Conservation (phyloP, 495 filamentous ascomycete species). For the Tuber calosporum region DNA sequence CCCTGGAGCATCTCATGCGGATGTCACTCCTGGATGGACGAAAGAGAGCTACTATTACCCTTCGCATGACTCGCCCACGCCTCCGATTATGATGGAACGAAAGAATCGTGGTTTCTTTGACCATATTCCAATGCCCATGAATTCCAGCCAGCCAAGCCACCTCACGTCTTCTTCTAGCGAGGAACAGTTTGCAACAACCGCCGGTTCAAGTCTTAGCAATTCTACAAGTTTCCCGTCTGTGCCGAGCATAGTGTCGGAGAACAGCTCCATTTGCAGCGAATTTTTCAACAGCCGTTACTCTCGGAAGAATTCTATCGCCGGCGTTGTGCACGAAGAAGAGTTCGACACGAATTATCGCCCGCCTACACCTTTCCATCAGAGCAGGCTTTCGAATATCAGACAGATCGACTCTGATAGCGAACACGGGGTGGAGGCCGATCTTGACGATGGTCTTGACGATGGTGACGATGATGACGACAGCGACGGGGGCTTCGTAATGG, state of each 20-base stretch:
- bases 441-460: conserved; percentile 24
- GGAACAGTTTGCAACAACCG: conserved; percentile 38
- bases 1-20: background rate
- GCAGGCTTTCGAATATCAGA: conserved; percentile 3
- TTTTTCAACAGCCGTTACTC: conserved; percentile 35
- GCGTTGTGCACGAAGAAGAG: conserved; percentile 28
- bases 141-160: conserved; percentile 6
- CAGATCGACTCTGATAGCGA: conserved; percentile 30
- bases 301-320: conserved; percentile 35
- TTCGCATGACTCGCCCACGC: conserved; percentile 27
- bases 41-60: conserved; percentile 29
- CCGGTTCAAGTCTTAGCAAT: conserved; percentile 40
- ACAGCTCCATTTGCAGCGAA: conserved; percentile 40
- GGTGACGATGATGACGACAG: conserved; percentile 33
- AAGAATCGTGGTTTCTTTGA: conserved; percentile 28
- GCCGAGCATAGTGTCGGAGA: conserved; percentile 34
- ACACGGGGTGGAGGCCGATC: conserved; percentile 29
- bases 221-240: conserved; percentile 40
- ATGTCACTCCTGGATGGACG: conserved; percentile 21
- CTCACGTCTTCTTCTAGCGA: conserved; percentile 38
- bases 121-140: conserved; percentile 16
- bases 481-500: conserved; percentile 37
- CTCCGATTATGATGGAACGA: conserved; percentile 33
- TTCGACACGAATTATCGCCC: conserved; percentile 31
- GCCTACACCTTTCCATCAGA: conserved; percentile 26